These are phyloP conservation scores for Candida gorgasii DNA, from an alignment of 805 yeast genomes.

Conservation along the genomic window DNA sequence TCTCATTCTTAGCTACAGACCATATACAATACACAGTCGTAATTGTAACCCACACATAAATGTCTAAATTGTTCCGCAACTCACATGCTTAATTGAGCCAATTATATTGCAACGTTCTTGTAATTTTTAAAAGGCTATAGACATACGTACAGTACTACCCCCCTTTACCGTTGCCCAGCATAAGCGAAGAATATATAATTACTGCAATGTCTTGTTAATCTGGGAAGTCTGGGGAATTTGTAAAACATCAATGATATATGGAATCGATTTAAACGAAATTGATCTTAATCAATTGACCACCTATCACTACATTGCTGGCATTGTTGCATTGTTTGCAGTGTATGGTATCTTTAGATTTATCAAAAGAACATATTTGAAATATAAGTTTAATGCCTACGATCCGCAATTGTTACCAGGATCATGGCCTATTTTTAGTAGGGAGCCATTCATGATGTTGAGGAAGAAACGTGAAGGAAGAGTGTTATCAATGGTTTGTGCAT, in stretches of 20 bases:
- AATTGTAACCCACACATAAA: not conserved
- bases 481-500: constrained; percentile 14
- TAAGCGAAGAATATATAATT: constrained; percentile 2
- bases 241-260: not conserved
- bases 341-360: constrained; percentile 6
- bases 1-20: too few species aligned
- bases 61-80: not conserved
- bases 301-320: not conserved
- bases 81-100: not conserved
- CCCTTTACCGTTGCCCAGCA: not conserved
- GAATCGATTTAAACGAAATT: not conserved
- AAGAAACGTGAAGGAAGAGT: constrained; percentile 15
- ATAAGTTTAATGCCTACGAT: constrained; percentile 14
- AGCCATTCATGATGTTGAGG: constrained; percentile 12
- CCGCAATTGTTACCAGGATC: constrained; percentile 16
- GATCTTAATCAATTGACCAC: constrained; percentile 2
- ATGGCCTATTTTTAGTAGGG: constrained; percentile 17
- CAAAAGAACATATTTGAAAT: constrained; percentile 10
- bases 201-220: too few species aligned
- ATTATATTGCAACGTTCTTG: too few species aligned
- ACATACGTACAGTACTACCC: too few species aligned
- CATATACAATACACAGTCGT: too few species aligned
- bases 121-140: too few species aligned
- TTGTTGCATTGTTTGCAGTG: constrained; percentile 1
- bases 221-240: not conserved